Evolutionary conservation across 129 eudicot species (phyloP).

Genomic region (Pulicaria dysenterica): DNA sequence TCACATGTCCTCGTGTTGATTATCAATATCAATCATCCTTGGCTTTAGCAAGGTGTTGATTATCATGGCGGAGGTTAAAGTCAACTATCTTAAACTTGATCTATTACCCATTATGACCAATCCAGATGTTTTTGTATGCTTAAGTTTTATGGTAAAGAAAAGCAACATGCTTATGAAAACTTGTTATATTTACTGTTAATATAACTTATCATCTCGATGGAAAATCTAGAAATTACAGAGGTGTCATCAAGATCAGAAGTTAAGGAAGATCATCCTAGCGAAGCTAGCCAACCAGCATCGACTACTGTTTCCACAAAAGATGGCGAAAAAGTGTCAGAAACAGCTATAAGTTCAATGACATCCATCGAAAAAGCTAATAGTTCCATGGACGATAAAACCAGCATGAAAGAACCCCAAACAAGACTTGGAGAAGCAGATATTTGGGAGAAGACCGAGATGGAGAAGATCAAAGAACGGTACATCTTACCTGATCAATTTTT

Average conservation of each 20-base stretch:
- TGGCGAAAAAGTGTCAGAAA: constrained; percentile 15
- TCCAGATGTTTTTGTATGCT: not conserved
- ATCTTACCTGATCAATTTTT: not conserved
- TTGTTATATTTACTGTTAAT: constrained; percentile 7
- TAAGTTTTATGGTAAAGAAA: not conserved
- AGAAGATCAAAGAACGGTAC: constrained; percentile 53
- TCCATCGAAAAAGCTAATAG: constrained; percentile 36
- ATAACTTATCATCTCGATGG: not conserved
- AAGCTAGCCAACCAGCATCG: constrained; percentile 34
- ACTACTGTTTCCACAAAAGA: constrained; percentile 30
- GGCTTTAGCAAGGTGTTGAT: too few relatives aligned
- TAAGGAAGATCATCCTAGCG: constrained; percentile 32
- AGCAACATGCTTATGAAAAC: not conserved
- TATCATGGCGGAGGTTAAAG: too few relatives aligned
- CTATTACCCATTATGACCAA: too few relatives aligned
- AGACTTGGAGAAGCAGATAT: constrained; percentile 45
- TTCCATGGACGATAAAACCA: constrained; percentile 12
- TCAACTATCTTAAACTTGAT: too few relatives aligned
- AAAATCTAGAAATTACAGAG: constrained; percentile 39
- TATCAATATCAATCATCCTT: too few relatives aligned
- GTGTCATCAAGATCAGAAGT: constrained; percentile 19
- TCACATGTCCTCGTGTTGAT: too few relatives aligned
- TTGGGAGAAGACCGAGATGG: constrained; percentile 70
- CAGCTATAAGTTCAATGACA: constrained; percentile 20
- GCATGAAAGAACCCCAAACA: constrained; percentile 30